These are phyloP conservation scores for Emydomyces testavorans DNA, from an alignment of 2,329 filamentous ascomycete genomes.

Conservation along the genomic window DNA sequence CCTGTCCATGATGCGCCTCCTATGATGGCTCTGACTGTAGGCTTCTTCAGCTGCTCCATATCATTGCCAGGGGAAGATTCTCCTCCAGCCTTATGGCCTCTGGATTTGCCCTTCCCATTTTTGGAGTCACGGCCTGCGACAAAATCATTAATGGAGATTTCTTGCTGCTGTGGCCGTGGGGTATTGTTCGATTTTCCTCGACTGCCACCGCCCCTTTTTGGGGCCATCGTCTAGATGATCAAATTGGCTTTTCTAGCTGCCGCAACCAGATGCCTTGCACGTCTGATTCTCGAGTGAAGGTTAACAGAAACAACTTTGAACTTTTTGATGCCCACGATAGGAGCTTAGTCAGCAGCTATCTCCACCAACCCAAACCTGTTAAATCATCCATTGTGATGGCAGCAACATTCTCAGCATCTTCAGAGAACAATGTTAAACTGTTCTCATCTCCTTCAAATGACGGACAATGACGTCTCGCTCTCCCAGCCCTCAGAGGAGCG, in stretches of 20 bases:
- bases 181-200: conserved; percentile 32
- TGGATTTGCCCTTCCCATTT: conserved; percentile 24
- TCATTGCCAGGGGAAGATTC: conserved; percentile 28
- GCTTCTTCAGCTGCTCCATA: conserved; percentile 44
- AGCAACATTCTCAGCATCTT: too few species aligned
- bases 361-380: too few species aligned
- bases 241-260: neutral
- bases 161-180: conserved; percentile 27
- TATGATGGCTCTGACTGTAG: conserved; percentile 63
- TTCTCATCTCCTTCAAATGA: neutral
- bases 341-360: too few species aligned
- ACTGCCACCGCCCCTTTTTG: conserved; percentile 33
- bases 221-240: conserved; percentile 23
- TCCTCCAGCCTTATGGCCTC: conserved; percentile 13
- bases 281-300: neutral
- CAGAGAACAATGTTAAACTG: neutral
- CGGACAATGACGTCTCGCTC: neutral
- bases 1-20: conserved; percentile 95
- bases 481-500: neutral
- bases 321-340: neutral
- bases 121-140: conserved; percentile 21
- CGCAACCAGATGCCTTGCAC: neutral
- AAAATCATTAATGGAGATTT: conserved; percentile 18
- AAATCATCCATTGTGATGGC: too few species aligned
- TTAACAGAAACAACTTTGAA: too few species aligned